These are phyloP conservation scores for Didymosphaeria variabile DNA, from an alignment of 2,329 filamentous ascomycete genomes.

Conservation along the genomic window DNA sequence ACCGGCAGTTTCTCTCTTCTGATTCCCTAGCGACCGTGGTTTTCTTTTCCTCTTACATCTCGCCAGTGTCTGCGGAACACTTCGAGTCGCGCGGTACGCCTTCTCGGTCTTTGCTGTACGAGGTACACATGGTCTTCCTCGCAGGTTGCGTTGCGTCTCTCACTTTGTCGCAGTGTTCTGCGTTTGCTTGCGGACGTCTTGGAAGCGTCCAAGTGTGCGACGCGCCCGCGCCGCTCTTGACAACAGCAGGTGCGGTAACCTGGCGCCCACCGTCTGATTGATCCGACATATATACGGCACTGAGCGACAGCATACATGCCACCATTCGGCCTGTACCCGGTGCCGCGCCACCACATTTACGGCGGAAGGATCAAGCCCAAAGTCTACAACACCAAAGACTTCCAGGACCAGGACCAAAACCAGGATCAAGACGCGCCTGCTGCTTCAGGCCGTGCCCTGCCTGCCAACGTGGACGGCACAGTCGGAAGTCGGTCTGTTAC, in stretches of 20 bases:
- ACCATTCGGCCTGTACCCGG: constrained; percentile 31
- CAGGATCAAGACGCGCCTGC: constrained; percentile 9
- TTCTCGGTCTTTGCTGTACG: background rate
- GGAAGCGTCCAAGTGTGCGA: background rate
- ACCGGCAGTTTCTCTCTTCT: background rate
- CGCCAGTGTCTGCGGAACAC: background rate
- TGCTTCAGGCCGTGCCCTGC: background rate
- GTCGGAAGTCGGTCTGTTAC: background rate
- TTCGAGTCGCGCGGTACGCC: background rate
- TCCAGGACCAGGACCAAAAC: constrained; percentile 13
- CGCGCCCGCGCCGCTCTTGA: background rate
- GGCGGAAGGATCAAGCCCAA: constrained; percentile 15
- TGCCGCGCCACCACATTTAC: constrained; percentile 34
- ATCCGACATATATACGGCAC: background rate
- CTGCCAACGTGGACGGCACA: background rate
- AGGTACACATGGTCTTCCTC: background rate
- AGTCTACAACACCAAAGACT: constrained; percentile 36
- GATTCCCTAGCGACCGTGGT: background rate
- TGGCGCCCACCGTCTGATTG: background rate
- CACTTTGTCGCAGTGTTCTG: background rate
- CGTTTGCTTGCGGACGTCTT: background rate
- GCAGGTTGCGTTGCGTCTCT: background rate
- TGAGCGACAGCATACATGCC: constrained; percentile 1
- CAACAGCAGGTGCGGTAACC: background rate
- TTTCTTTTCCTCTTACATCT: background rate